Evolutionary conservation across 441 rosid species (phyloP).

Genomic region (Gossypium schwendimanii): DNA sequence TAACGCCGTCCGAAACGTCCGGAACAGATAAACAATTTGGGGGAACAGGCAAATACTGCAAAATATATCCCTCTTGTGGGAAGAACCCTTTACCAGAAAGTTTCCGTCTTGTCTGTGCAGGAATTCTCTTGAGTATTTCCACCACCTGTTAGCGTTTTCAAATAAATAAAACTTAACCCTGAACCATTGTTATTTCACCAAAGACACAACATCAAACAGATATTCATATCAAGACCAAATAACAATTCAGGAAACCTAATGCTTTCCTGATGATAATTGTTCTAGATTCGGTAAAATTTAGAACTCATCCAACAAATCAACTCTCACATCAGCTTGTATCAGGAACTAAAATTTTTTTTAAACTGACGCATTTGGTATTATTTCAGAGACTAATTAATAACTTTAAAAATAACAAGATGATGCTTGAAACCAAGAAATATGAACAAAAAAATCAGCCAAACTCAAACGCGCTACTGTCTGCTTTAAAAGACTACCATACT

Average conservation of each 20-base stretch:
- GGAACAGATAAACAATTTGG: constrained; percentile 94
- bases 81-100: constrained; percentile 75
- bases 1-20: constrained; percentile 76
- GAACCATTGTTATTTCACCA: neutral
- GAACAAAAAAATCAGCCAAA: neutral
- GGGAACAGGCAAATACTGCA: constrained; percentile 84
- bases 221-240: neutral
- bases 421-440: neutral
- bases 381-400: neutral
- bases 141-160: constrained; percentile 39
- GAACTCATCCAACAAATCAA: neutral
- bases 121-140: constrained; percentile 72
- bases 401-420: neutral
- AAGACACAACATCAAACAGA: neutral
- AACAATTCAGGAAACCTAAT: constrained; percentile 1
- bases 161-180: constrained; percentile 1
- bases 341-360: neutral
- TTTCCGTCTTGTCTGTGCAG: constrained; percentile 58
- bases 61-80: constrained; percentile 86
- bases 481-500: neutral
- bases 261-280: neutral
- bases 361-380: neutral
- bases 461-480: neutral
- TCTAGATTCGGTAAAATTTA: neutral
- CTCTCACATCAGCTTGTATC: neutral